Evolutionary conservation across 192 early-diverging fungal genomes (phyloP).

Genomic region (Coemansia sp.): DNA sequence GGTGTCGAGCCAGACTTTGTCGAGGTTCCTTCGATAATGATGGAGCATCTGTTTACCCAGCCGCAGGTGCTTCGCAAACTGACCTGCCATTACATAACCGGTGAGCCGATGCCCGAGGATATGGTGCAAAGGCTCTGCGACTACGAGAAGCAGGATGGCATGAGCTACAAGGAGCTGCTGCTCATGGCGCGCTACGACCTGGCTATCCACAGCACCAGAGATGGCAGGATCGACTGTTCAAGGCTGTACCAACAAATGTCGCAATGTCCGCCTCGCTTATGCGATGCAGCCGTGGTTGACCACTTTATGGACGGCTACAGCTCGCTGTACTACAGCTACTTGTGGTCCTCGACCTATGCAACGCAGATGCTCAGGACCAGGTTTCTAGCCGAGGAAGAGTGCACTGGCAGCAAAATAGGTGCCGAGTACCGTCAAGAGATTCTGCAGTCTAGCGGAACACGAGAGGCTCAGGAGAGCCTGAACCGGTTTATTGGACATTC

Average conservation of each 20-base stretch:
- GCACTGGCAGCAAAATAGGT: background rate
- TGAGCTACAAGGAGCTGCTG: conserved; percentile 66
- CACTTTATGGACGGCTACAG: conserved; percentile 7
- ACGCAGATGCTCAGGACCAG: background rate
- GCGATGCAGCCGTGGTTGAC: background rate
- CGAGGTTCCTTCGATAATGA: conserved; percentile 81
- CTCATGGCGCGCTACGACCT: conserved; percentile 74
- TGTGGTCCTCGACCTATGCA: background rate
- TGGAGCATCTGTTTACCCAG: conserved; percentile 74
- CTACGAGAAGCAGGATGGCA: conserved; percentile 68
- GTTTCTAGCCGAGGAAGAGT: background rate
- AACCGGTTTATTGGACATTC: background rate
- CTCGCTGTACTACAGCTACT: conserved; percentile 3
- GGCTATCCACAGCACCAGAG: conserved; percentile 61
- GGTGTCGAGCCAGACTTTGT: conserved; percentile 76
- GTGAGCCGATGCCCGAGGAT: conserved; percentile 64
- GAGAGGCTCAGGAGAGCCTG: background rate
- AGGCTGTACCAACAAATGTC: background rate
- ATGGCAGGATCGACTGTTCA: background rate
- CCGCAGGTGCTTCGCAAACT: conserved; percentile 53
- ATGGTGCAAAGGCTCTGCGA: conserved; percentile 63
- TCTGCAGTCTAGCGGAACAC: background rate
- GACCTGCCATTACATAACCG: conserved; percentile 68
- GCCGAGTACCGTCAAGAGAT: conserved; percentile 1
- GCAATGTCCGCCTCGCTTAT: background rate